These are phyloP conservation scores for Acer yangbiense DNA, from an alignment of 345 rosid genomes.

Conservation along the genomic window DNA sequence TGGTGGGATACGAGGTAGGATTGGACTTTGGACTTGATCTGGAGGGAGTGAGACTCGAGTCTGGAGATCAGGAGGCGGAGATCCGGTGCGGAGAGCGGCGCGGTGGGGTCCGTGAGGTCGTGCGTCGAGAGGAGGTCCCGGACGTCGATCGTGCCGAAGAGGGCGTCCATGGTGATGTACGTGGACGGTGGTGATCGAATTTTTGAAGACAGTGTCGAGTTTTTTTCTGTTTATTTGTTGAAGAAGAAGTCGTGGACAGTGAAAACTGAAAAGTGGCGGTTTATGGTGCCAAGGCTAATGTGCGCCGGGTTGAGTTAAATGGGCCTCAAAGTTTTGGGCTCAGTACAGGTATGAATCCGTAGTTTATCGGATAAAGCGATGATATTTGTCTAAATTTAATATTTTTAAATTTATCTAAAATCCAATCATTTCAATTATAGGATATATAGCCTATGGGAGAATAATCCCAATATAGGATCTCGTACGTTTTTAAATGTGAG, in stretches of 20 bases:
- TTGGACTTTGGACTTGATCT: slow-evolving; percentile 84
- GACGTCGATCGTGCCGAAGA: slow-evolving; percentile 67
- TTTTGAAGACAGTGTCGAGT: background rate
- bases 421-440: too few species aligned
- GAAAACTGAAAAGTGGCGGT: background rate
- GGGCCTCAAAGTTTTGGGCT: background rate
- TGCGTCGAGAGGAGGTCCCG: slow-evolving; percentile 84
- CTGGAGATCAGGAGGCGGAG: slow-evolving; percentile 88
- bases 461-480: too few species aligned
- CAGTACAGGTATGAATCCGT: background rate
- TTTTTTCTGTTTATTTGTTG: background rate
- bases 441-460: too few species aligned
- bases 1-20: slow-evolving; percentile 79
- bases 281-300: slow-evolving; percentile 24
- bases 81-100: slow-evolving; percentile 94
- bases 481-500: too few species aligned
- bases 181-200: background rate
- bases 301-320: slow-evolving; percentile 15
- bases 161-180: slow-evolving; percentile 38
- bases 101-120: slow-evolving; percentile 72
- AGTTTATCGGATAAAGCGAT: too few species aligned
- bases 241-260: background rate
- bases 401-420: too few species aligned
- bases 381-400: too few species aligned
- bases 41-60: slow-evolving; percentile 87